A percentile compares a stretch with the other conserved stretches of the same genome.
Evolutionary conservation across 306 rosid genomes (phyloP).

Genomic region (Begonia fuchsioides): DNA sequence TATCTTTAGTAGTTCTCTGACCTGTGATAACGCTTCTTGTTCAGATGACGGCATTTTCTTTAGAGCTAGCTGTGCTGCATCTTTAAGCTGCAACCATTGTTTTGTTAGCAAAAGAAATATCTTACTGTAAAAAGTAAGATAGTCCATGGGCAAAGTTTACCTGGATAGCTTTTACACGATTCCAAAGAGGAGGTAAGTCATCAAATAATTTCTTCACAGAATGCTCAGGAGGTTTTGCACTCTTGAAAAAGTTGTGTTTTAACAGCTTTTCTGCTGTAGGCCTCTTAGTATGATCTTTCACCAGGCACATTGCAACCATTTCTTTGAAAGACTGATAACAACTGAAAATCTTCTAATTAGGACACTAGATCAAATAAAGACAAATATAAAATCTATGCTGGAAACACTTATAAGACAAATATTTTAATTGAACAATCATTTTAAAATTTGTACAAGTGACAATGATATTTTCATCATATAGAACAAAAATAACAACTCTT

Average conservation of each 20-base stretch:
- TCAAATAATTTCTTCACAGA: constrained; percentile 77
- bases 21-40: constrained; percentile 97
- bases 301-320: constrained; percentile 99
- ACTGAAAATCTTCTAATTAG: constrained; percentile 97
- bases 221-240: constrained; percentile 84
- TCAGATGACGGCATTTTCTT: constrained; percentile 98
- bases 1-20: constrained; percentile 4
- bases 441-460: no score
- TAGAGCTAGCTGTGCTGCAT: constrained; percentile 87
- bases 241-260: constrained; percentile 81
- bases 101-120: constrained; percentile 12
- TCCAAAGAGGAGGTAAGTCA: constrained; percentile 87
- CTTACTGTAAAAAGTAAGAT: constrained; percentile 12
- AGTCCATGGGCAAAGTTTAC: constrained; percentile 28
- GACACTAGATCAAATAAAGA: constrained; percentile 23
- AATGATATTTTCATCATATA: no score
- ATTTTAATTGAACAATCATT: no score
- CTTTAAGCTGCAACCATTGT: constrained; percentile 52
- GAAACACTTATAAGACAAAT: no score
- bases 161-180: constrained; percentile 93
- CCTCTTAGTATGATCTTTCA: constrained; percentile 95
- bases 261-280: constrained; percentile 85
- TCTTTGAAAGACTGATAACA: constrained; percentile 99
- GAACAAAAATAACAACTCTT: no score
- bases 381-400: constrained; percentile 8